Evolutionary conservation across 2,329 filamentous ascomycete genomes (phyloP).

Genomic region (Fusarium goolgardi): DNA sequence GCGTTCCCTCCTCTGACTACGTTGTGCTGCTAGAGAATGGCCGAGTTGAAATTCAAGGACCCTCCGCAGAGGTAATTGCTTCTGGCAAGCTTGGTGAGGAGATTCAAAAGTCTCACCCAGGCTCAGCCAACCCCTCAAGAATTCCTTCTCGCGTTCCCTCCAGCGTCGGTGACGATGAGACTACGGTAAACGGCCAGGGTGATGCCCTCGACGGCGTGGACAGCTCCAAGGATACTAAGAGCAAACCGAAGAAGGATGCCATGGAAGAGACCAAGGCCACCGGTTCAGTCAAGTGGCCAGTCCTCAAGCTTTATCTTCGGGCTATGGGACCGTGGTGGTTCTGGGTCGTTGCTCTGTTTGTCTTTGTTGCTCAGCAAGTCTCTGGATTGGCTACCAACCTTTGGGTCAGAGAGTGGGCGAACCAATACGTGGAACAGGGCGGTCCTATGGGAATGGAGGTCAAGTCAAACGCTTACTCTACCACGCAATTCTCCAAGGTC

Average conservation of each 20-base stretch:
- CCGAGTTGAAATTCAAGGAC: slow-evolving; percentile 79
- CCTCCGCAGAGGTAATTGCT: slow-evolving; percentile 79
- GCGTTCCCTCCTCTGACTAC: slow-evolving; percentile 81
- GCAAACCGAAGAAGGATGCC: slow-evolving; percentile 61
- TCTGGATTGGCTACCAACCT: slow-evolving; percentile 88
- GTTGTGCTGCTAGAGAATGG: slow-evolving; percentile 92
- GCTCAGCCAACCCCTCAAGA: slow-evolving; percentile 76
- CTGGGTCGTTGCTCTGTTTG: slow-evolving; percentile 79
- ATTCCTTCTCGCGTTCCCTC: slow-evolving; percentile 83
- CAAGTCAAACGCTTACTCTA: slow-evolving; percentile 43
- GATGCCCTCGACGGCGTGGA: slow-evolving; percentile 60
- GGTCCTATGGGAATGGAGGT: slow-evolving; percentile 35
- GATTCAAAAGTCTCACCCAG: slow-evolving; percentile 75
- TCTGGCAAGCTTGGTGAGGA: slow-evolving; percentile 93
- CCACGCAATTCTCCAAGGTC: slow-evolving; percentile 46
- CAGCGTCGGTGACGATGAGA: slow-evolving; percentile 74
- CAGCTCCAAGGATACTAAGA: slow-evolving; percentile 58
- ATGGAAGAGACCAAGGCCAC: slow-evolving; percentile 82
- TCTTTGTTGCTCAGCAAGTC: slow-evolving; percentile 86
- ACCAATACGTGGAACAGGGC: slow-evolving; percentile 73
- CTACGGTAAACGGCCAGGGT: slow-evolving; percentile 63
- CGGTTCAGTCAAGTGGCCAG: slow-evolving; percentile 88
- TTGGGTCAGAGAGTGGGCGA: slow-evolving; percentile 96
- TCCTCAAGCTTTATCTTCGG: slow-evolving; percentile 84
- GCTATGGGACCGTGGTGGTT: slow-evolving; percentile 99